phyloP scores from a whole-genome alignment of 352 stramenopile species.

The Globisporangium solare region DNA sequence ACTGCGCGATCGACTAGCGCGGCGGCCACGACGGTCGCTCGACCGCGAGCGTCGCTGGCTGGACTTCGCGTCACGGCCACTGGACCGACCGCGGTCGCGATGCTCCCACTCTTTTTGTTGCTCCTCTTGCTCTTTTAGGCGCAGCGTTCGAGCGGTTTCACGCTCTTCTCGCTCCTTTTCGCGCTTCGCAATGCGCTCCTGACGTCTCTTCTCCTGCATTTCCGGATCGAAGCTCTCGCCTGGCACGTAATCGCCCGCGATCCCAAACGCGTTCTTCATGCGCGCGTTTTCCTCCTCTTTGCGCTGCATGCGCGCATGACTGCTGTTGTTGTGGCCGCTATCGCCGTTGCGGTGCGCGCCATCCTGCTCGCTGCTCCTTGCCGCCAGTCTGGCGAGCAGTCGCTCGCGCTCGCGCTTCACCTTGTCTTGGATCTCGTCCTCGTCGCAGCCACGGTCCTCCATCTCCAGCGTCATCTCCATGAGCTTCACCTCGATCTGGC shows the following conservation, averaged over 20 bases:
- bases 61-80: slow-evolving; percentile 11
- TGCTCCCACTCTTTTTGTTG: slow-evolving; percentile 22
- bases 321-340: slow-evolving; percentile 25
- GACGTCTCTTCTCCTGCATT: slow-evolving; percentile 55
- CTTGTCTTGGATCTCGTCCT: slow-evolving; percentile 67
- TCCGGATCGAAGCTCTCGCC: slow-evolving; percentile 78
- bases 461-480: slow-evolving; percentile 76
- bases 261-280: slow-evolving; percentile 70
- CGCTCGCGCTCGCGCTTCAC: slow-evolving; percentile 48
- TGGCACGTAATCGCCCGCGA: slow-evolving; percentile 62
- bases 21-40: slow-evolving; percentile 8
- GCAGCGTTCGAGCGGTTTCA: slow-evolving; percentile 27
- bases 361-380: slow-evolving; percentile 1
- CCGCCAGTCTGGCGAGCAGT: slow-evolving; percentile 33
- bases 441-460: slow-evolving; percentile 63
- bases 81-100: slow-evolving; percentile 27
- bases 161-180: slow-evolving; percentile 50
- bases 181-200: slow-evolving; percentile 38
- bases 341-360: not conserved
- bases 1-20: slow-evolving; percentile 10
- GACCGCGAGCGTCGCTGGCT: slow-evolving; percentile 17
- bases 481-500: slow-evolving; percentile 73
- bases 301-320: slow-evolving; percentile 46
- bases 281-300: slow-evolving; percentile 67
- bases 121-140: slow-evolving; percentile 38